Percentiles rank a stretch among this genome's conserved stretches.
Evolutionary conservation across 148 eudicot species (phyloP).

Genomic region (Cornus suecica): DNA sequence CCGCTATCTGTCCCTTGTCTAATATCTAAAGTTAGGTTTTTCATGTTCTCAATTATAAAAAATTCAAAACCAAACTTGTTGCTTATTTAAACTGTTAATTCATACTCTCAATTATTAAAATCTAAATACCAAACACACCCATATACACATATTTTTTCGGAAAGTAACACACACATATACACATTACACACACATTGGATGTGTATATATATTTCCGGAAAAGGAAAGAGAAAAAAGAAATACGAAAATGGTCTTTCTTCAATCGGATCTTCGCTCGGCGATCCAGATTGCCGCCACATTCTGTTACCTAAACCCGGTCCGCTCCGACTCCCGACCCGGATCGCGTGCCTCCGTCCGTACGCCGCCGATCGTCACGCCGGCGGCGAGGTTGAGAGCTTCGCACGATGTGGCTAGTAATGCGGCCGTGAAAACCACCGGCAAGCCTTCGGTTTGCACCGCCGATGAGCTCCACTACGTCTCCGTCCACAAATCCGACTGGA

Average conservation of each 20-base stretch:
- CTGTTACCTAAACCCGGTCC: slow-evolving; percentile 14
- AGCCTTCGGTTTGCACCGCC: slow-evolving; percentile 87
- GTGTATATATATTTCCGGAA: too few species aligned
- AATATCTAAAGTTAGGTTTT: too few species aligned
- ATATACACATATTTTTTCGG: too few species aligned
- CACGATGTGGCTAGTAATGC: slow-evolving; percentile 20
- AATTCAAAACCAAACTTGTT: too few species aligned
- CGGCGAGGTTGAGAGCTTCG: slow-evolving; percentile 35
- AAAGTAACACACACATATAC: too few species aligned
- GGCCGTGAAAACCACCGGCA: slow-evolving; percentile 36
- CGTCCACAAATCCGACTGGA: slow-evolving; percentile 63
- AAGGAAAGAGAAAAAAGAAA: neutral
- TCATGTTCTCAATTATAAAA: too few species aligned
- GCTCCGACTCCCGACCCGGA: slow-evolving; percentile 6
- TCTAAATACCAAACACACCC: too few species aligned
- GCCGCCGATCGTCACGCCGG: neutral
- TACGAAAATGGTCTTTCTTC: slow-evolving; percentile 6
- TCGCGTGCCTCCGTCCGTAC: slow-evolving; percentile 7
- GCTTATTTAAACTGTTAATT: too few species aligned
- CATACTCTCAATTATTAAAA: too few species aligned
- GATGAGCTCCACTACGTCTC: slow-evolving; percentile 93
- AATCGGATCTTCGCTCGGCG: slow-evolving; percentile 21
- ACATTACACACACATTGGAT: too few species aligned
- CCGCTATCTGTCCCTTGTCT: too few species aligned
- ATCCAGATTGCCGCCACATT: slow-evolving; percentile 18